phyloP scores from a whole-genome alignment of 768 basidiomycete species.

The Dentipellis fragilis region DNA sequence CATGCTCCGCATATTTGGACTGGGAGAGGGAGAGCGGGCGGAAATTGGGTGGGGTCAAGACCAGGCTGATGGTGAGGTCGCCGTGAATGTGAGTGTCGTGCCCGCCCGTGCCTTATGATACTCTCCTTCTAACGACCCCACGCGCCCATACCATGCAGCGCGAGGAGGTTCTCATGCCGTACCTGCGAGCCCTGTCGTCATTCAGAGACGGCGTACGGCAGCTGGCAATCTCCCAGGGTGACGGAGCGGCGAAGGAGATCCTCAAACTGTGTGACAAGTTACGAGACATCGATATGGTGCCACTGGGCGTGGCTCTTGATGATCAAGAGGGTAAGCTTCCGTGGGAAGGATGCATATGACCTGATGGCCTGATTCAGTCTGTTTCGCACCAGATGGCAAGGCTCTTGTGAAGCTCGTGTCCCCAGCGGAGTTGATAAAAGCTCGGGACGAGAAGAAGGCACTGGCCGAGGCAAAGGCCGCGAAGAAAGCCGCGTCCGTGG shows the following conservation, averaged over 20 bases:
- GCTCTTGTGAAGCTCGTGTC: constrained; percentile 90
- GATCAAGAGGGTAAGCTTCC: constrained; percentile 75
- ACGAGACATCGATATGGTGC: constrained; percentile 81
- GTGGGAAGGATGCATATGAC: constrained; percentile 1
- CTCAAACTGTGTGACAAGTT: constrained; percentile 81
- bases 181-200: constrained; percentile 70
- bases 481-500: constrained; percentile 64
- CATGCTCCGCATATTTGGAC: constrained; percentile 73
- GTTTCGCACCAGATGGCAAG: constrained; percentile 67
- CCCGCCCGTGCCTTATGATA: neutral
- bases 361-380: neutral
- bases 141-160: constrained; percentile 35
- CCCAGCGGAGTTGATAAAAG: constrained; percentile 69
- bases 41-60: constrained; percentile 86
- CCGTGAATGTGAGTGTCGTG: constrained; percentile 38
- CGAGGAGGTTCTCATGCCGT: constrained; percentile 83
- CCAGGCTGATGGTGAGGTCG: constrained; percentile 29
- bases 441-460: constrained; percentile 82
- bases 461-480: constrained; percentile 64
- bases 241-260: constrained; percentile 66
- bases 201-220: constrained; percentile 88
- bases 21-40: constrained; percentile 55
- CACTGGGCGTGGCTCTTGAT: constrained; percentile 92
- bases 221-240: constrained; percentile 65
- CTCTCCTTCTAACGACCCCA: constrained; percentile 2